Base-by-base conservation (phyloP, 331 rosid species). In the Quercus phellos region DNA sequence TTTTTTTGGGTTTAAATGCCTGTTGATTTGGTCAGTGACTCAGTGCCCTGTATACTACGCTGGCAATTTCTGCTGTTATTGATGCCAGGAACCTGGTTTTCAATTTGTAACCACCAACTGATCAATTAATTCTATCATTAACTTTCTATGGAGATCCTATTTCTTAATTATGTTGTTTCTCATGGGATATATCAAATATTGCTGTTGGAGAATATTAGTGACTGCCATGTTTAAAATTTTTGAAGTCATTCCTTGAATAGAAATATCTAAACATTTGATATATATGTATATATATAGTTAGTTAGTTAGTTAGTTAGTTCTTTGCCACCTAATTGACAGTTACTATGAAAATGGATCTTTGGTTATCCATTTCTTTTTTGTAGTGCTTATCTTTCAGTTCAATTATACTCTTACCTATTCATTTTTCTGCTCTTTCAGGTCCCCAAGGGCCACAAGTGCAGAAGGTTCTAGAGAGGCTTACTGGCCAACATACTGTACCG, bases 371-470 rank as follows among this genome's bases (percentile, higher is more conserved):
- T 10, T 68, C 35, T 34, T 32, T n/a, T 66, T 17, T 66, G 51
- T 18, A 66, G 71, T 66, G 71, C 71, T 71, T 34, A 12, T 17
- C 73, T 34, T 67, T 5, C 14, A 75, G 19, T 26, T 35, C 70
- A 3, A 82, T 77, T 26, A 72, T 58, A 61, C 75, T 50, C 24
- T 14, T 56, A 77, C 50, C 51, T 26, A 64, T 77, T 78, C 59
- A 58, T 70, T 81, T 77, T 54, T 34, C 58, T 54, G 26, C 60
- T 76, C 59, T 46, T 46, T 46, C 83, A 94, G 99, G 98, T 86
- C 87, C 97, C 77, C 99, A 94, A 86, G 99, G 99, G 78, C 98
- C 98, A 19, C 99, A 94, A 77, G 67, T 94, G 83, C 99, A 94
- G 74, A 94, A 92, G 86, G 79, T 83, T 26, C 85, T 94, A 82